Conservation (phyloP, 257 asterid genomes). For the Gynochthodes officinalis region DNA sequence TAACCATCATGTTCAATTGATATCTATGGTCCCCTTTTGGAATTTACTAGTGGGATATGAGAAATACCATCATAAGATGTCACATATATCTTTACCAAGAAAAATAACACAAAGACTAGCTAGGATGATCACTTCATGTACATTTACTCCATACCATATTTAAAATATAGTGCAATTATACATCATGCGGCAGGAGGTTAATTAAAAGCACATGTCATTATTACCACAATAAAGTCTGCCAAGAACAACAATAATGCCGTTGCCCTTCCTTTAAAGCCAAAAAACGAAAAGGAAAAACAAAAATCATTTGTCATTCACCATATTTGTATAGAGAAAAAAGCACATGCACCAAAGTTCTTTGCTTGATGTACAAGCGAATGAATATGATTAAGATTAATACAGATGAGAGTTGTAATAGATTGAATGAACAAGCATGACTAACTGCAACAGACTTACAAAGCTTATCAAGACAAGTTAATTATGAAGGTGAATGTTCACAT, state of each 20-base stretch:
- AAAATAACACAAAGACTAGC: too few species aligned
- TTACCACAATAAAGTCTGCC: background rate
- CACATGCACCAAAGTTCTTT: background rate
- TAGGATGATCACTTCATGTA: too few species aligned
- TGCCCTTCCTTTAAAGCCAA: background rate
- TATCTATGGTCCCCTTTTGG: background rate
- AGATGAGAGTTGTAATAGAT: background rate
- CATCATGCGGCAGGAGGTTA: too few species aligned
- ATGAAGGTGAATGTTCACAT: too few species aligned
- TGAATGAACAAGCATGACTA: background rate
- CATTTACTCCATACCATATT: too few species aligned
- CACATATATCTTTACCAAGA: too few species aligned
- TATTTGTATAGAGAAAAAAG: background rate
- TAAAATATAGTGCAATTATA: too few species aligned
- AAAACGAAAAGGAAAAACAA: background rate
- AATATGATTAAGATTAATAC: background rate
- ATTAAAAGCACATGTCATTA: background rate
- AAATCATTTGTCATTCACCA: background rate
- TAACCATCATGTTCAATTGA: background rate
- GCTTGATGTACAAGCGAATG: conserved; percentile 17
- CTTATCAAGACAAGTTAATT: too few species aligned
- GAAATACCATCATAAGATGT: too few species aligned
- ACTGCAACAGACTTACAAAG: too few species aligned
- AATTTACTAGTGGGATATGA: background rate
- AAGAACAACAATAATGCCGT: background rate